phyloP scores from a whole-genome alignment of 495 filamentous ascomycete species.

The Penicillium chermesinum region DNA sequence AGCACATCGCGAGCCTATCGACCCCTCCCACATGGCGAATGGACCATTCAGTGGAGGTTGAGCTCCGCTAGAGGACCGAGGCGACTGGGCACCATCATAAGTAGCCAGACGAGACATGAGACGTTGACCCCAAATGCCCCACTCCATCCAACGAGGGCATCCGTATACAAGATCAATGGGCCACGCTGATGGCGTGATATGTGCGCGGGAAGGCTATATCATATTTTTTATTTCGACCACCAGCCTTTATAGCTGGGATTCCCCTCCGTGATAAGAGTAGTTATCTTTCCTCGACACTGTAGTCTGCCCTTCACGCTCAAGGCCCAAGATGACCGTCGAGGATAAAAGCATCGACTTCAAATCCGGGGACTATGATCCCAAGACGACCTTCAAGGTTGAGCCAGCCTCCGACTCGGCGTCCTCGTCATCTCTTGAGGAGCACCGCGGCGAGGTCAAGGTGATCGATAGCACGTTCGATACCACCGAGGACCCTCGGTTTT shows the following conservation, averaged over 20 bases:
- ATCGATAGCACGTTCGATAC: constrained; percentile 33
- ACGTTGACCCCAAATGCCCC: too few relatives aligned
- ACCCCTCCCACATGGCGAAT: not conserved
- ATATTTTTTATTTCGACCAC: constrained; percentile 4
- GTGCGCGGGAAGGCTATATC: constrained; percentile 3
- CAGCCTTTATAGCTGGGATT: not conserved
- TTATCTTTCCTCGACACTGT: too few relatives aligned
- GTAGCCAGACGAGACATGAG: too few relatives aligned
- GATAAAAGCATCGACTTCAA: constrained; percentile 7
- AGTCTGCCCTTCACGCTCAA: too few relatives aligned
- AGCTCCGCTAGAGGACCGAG: not conserved
- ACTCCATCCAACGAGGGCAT: not conserved
- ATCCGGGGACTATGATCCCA: constrained; percentile 3
- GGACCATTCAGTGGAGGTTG: not conserved
- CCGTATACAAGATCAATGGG: not conserved
- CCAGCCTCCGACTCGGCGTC: constrained; percentile 20
- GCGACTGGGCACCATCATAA: not conserved
- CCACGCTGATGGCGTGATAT: constrained; percentile 22
- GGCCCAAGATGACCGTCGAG: constrained; percentile 17
- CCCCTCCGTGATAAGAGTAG: too few relatives aligned
- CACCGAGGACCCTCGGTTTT: constrained; percentile 41
- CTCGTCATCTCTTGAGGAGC: constrained; percentile 16
- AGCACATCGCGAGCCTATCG: not conserved
- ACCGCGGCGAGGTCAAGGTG: constrained; percentile 12
- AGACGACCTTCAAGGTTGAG: constrained; percentile 6